Evolutionary conservation across 2,329 filamentous ascomycete species (phyloP).

Genomic region (Talaromyces sp.): DNA sequence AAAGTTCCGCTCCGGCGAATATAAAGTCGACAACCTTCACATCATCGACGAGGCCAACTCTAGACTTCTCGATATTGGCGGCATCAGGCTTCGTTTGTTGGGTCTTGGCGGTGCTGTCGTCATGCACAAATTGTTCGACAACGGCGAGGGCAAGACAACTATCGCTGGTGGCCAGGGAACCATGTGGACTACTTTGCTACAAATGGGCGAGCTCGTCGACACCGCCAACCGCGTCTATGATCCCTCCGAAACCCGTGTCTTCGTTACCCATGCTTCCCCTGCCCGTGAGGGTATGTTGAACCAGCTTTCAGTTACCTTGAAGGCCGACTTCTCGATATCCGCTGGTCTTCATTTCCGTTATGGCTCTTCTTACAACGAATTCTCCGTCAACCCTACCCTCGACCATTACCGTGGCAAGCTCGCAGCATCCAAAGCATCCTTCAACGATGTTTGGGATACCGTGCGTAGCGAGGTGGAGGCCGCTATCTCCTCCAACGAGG

Average conservation of each 20-base stretch:
- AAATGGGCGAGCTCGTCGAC: conserved; percentile 97
- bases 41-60: conserved; percentile 98
- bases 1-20: conserved; percentile 95
- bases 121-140: conserved; percentile 99
- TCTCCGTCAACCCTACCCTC: conserved; percentile 95
- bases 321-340: conserved; percentile 97
- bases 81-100: conserved; percentile 90
- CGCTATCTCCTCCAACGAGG: conserved; percentile 88
- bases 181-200: conserved; percentile 98
- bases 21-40: conserved; percentile 95
- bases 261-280: conserved; percentile 94
- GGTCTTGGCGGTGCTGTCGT: conserved; percentile 94
- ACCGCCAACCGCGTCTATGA: conserved; percentile 98
- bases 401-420: conserved; percentile 99
- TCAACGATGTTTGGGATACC: conserved; percentile 99
- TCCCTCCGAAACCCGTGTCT: conserved; percentile 92
- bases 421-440: conserved; percentile 94
- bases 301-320: conserved; percentile 93
- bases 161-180: conserved; percentile 98
- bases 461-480: conserved; percentile 95
- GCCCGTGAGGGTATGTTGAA: conserved; percentile 95
- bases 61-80: conserved; percentile 88
- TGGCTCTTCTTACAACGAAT: conserved; percentile 99
- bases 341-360: conserved; percentile 98
- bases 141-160: conserved; percentile 94